phyloP scores from a whole-genome alignment of 129 eudicot genomes.

The Saposhnikovia divaricata region DNA sequence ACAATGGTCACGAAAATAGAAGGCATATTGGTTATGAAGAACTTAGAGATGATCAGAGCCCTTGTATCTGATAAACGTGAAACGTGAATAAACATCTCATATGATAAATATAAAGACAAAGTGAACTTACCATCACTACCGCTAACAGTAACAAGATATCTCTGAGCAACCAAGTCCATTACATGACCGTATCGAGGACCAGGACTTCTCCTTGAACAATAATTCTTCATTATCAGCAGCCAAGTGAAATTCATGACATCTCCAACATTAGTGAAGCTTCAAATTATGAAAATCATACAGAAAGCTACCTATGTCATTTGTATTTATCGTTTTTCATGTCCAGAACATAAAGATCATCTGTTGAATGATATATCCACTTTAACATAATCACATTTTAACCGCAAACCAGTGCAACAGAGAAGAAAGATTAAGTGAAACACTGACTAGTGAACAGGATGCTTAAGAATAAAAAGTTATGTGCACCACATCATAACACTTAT shows the following conservation, averaged over 20 bases:
- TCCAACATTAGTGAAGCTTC: slow-evolving; percentile 4
- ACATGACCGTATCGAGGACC: slow-evolving; percentile 98
- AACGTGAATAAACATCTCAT: neutral
- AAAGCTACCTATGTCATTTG: slow-evolving; percentile 84
- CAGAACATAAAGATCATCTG: slow-evolving; percentile 91
- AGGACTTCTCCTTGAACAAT: slow-evolving; percentile 94
- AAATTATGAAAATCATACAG: neutral
- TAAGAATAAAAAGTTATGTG: neutral
- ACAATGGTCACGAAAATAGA: neutral
- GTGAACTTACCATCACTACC: slow-evolving; percentile 86
- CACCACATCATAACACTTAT: slow-evolving; percentile 1
- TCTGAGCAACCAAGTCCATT: slow-evolving; percentile 96
- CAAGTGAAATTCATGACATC: slow-evolving; percentile 15
- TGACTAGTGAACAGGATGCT: neutral
- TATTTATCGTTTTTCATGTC: slow-evolving; percentile 87
- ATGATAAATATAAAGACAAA: neutral
- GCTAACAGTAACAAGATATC: slow-evolving; percentile 86
- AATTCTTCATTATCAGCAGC: slow-evolving; percentile 44
- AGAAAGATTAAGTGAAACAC: neutral
- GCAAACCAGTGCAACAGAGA: too few species aligned
- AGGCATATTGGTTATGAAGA: neutral
- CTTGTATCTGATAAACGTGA: too few species aligned
- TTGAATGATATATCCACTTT: too few species aligned
- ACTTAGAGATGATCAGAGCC: neutral
- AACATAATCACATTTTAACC: too few species aligned